These are phyloP conservation scores for Leptodontidium sp. DNA, from an alignment of 2,329 filamentous ascomycete species.

Conservation along the genomic window DNA sequence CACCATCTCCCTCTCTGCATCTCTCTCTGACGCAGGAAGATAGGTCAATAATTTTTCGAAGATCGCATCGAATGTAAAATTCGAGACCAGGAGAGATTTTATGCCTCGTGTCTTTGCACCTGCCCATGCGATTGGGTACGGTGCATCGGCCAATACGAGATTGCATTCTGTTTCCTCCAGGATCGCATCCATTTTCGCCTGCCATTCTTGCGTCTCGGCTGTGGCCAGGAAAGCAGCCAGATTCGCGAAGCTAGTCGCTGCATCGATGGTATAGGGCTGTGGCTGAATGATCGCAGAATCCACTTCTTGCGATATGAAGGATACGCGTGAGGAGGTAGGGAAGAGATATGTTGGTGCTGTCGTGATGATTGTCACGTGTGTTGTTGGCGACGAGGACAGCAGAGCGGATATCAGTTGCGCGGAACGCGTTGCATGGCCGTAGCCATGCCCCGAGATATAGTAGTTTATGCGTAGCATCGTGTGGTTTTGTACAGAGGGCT, in stretches of 20 bases:
- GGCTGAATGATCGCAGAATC: slow-evolving; percentile 20
- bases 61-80: slow-evolving; percentile 22
- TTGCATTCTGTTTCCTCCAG: slow-evolving; percentile 10
- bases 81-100: slow-evolving; percentile 5
- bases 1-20: slow-evolving; percentile 2
- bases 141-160: slow-evolving; percentile 14
- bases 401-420: slow-evolving; percentile 16
- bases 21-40: background rate
- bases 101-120: slow-evolving; percentile 2
- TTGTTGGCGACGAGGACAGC: slow-evolving; percentile 7
- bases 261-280: slow-evolving; percentile 18
- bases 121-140: slow-evolving; percentile 11
- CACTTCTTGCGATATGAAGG: slow-evolving; percentile 12
- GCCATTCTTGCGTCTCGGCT: slow-evolving; percentile 7
- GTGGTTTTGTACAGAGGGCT: background rate
- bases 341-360: slow-evolving; percentile 17
- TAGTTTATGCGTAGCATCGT: slow-evolving; percentile 20
- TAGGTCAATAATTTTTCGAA: slow-evolving; percentile 10
- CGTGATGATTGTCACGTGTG: slow-evolving; percentile 18
- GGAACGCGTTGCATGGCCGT: slow-evolving; percentile 19
- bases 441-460: slow-evolving; percentile 22
- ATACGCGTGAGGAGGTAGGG: slow-evolving; percentile 5
- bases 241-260: background rate
- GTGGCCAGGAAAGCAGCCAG: background rate
- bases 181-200: background rate